Evolutionary conservation across 495 filamentous ascomycete species (phyloP).

Genomic region (Lasiosphaeria ovina): DNA sequence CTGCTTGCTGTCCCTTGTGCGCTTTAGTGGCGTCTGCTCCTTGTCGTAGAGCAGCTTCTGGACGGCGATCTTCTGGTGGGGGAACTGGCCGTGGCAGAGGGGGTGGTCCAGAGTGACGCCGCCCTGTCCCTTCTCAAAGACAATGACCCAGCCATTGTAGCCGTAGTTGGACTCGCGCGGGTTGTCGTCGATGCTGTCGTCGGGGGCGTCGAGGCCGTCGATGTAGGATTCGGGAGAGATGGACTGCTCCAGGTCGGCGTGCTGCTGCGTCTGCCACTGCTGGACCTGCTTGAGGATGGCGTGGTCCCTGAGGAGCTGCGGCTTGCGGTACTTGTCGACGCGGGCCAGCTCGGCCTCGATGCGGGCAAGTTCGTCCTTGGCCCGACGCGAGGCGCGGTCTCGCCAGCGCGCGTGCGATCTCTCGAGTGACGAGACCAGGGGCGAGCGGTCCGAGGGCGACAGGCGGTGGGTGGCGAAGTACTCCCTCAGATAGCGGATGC

Average conservation of each 20-base stretch:
- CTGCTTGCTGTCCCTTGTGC: conserved; percentile 19
- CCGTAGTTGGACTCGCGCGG: conserved; percentile 24
- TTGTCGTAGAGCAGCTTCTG: conserved; percentile 26
- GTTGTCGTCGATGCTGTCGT: conserved; percentile 26
- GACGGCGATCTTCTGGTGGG: conserved; percentile 30
- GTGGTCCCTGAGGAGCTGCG: conserved; percentile 16
- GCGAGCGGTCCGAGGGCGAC: conserved; percentile 11
- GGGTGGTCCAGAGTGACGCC: conserved; percentile 24
- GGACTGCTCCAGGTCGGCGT: conserved; percentile 9
- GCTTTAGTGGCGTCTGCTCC: conserved; percentile 20
- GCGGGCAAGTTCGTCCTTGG: conserved; percentile 18
- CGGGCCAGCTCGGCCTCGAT: conserved; percentile 17
- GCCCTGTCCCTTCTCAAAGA: conserved; percentile 24
- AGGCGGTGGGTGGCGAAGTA: conserved; percentile 24
- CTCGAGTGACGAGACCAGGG: conserved; percentile 19
- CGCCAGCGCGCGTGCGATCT: conserved; percentile 22
- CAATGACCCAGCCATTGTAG: conserved; percentile 31
- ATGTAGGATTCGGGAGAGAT: conserved; percentile 24
- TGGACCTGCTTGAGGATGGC: conserved; percentile 23
- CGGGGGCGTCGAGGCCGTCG: conserved; percentile 14
- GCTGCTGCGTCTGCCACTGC: conserved; percentile 21
- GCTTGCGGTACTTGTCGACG: conserved; percentile 8
- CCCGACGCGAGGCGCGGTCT: conserved; percentile 8
- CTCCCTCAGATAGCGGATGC: conserved; percentile 24
- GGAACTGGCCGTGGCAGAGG: conserved; percentile 25